phyloP scores from a whole-genome alignment of 1,284 basidiomycete genomes.

The Rhodotorula sp. region DNA sequence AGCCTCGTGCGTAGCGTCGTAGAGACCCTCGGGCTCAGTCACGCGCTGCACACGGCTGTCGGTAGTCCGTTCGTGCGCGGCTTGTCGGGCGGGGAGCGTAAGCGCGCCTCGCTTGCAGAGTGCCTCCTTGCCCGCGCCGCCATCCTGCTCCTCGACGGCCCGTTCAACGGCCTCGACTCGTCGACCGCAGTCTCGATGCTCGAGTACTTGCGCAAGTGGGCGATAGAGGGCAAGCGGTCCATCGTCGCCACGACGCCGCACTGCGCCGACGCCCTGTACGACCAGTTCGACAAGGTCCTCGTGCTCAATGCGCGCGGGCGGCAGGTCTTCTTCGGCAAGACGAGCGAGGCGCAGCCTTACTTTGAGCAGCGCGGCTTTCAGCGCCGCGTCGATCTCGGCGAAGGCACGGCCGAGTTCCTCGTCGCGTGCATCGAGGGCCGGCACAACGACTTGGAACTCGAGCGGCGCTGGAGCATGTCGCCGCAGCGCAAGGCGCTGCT shows the following conservation, averaged over 20 bases:
- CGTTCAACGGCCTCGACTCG: slow-evolving; percentile 72
- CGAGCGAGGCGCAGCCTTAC: slow-evolving; percentile 70
- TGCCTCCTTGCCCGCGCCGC: slow-evolving; percentile 53
- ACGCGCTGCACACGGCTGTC: slow-evolving; percentile 61
- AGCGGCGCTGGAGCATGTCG: slow-evolving; percentile 65
- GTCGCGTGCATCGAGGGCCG: slow-evolving; percentile 71
- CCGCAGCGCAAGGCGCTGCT: slow-evolving; percentile 58
- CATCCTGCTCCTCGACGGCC: slow-evolving; percentile 51
- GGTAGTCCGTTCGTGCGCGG: slow-evolving; percentile 61
- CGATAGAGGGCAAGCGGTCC: slow-evolving; percentile 59
- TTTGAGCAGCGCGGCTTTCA: slow-evolving; percentile 69
- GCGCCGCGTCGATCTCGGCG: slow-evolving; percentile 54
- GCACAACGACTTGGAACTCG: slow-evolving; percentile 69
- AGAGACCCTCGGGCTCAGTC: slow-evolving; percentile 49
- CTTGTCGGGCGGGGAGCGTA: slow-evolving; percentile 58
- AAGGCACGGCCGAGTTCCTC: slow-evolving; percentile 77
- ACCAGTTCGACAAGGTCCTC: slow-evolving; percentile 62
- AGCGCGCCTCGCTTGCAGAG: slow-evolving; percentile 62
- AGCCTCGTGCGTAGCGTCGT: slow-evolving; percentile 55
- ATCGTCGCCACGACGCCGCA: slow-evolving; percentile 58
- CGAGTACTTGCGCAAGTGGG: slow-evolving; percentile 58
- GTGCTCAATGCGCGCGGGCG: slow-evolving; percentile 72
- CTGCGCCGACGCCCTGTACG: slow-evolving; percentile 61
- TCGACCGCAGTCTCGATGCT: slow-evolving; percentile 61
- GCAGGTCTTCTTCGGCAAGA: slow-evolving; percentile 77